phyloP scores from a whole-genome alignment of 2,329 filamentous ascomycete genomes.

The Xylariales sp. region DNA sequence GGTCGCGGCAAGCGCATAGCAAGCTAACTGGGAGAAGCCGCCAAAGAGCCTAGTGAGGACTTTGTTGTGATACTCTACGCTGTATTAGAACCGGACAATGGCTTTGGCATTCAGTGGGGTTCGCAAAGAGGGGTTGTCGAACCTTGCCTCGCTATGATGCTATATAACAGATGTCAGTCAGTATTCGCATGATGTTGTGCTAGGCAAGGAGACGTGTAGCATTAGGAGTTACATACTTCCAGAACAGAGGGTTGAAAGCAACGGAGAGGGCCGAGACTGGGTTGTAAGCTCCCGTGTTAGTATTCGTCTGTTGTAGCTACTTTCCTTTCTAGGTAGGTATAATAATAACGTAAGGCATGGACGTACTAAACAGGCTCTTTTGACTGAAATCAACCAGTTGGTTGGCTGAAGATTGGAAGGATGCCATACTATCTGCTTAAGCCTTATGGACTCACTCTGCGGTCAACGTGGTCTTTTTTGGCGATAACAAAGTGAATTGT shows the following conservation, averaged over 20 bases:
- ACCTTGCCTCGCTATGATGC: constrained; percentile 87
- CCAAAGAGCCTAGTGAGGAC: constrained; percentile 87
- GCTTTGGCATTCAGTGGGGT: constrained; percentile 31
- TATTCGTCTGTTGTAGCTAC: constrained; percentile 14
- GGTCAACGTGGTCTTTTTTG: constrained; percentile 3
- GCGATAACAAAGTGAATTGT: constrained; percentile 12
- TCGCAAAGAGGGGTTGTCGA: constrained; percentile 43
- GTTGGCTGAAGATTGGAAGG: constrained; percentile 50
- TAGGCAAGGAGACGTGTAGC: not conserved
- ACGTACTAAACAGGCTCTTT: constrained; percentile 73
- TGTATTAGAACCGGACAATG: constrained; percentile 33
- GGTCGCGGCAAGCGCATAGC: constrained; percentile 86
- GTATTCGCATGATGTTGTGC: constrained; percentile 7
- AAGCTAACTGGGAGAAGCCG: constrained; percentile 80
- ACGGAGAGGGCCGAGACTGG: constrained; percentile 84
- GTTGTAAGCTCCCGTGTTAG: constrained; percentile 34
- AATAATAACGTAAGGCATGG: not conserved
- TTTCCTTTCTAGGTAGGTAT: not conserved
- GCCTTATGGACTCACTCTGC: constrained; percentile 11
- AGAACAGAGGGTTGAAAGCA: constrained; percentile 97
- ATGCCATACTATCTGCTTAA: constrained; percentile 52
- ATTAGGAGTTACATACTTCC: constrained; percentile 80
- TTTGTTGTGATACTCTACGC: constrained; percentile 88
- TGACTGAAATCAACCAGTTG: constrained; percentile 73
- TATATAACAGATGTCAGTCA: constrained; percentile 52